Conservation (phyloP, 2,329 filamentous ascomycete species). For the Aureobasidium sp. region DNA sequence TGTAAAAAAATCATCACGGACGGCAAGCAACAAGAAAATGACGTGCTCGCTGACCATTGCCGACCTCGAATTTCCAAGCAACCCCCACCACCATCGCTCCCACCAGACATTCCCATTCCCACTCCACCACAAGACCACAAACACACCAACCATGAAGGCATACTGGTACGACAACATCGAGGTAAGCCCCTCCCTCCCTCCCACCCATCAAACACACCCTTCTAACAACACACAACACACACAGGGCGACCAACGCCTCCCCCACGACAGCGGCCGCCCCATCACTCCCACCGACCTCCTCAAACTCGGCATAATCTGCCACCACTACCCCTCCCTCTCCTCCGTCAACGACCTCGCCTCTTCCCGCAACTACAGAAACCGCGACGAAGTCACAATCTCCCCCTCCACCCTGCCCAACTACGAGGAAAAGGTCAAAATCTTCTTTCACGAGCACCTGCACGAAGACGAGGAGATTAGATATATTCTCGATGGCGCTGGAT, state of each 20-base stretch:
- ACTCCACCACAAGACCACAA: background rate
- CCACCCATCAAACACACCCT: slow-evolving; percentile 14
- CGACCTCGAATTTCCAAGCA: background rate
- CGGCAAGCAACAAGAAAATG: background rate
- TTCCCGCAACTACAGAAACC: slow-evolving; percentile 80
- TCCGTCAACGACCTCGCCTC: slow-evolving; percentile 66
- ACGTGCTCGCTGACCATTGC: slow-evolving; percentile 7
- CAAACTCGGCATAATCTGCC: slow-evolving; percentile 73
- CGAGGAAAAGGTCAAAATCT: slow-evolving; percentile 86
- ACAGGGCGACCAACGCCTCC: slow-evolving; percentile 85
- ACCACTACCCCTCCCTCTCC: slow-evolving; percentile 53
- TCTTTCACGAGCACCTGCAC: slow-evolving; percentile 93
- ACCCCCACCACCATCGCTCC: background rate
- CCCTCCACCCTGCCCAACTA: slow-evolving; percentile 77
- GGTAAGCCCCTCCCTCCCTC: slow-evolving; percentile 15
- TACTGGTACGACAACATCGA: slow-evolving; percentile 66
- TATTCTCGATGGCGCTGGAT: slow-evolving; percentile 78
- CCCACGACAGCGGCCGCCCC: slow-evolving; percentile 73
- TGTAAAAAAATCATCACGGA: background rate
- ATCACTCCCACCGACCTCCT: slow-evolving; percentile 58
- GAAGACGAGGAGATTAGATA: slow-evolving; percentile 99
- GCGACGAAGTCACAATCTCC: slow-evolving; percentile 85
- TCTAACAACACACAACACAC: too few relatives aligned
- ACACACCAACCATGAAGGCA: slow-evolving; percentile 44
- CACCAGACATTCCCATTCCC: background rate